Evolutionary conservation across 1,139 yeast genomes (phyloP), one percentile per base, ranked within the genome.

Genomic region (Geotrichum reessii): DNA sequence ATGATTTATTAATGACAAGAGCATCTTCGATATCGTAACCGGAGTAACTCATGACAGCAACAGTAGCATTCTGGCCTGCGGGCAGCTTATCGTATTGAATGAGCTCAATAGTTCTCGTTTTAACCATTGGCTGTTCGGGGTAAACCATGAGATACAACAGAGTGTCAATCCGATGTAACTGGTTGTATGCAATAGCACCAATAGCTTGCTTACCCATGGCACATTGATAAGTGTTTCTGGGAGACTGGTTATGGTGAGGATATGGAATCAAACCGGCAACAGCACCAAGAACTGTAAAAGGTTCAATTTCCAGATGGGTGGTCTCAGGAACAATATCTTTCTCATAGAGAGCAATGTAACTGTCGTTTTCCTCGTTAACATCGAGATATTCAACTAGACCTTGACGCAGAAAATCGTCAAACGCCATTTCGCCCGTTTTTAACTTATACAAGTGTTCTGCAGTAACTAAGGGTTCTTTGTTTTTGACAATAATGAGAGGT

Each of bases 151-250:
- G 79, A 71, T 93, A 93, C 64, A 95, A 78, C 67, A 93, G 76
- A 0, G 99, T 95, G 71, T 93, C 99, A 66, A 93, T 93, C 74
- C 99, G 84, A 71, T 91, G 83, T 76, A 93, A 88, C 74, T 93
- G 99, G 73, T 93, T 93, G 73, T 93, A 93, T 28, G 96, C 97
- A 74, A 95, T 95, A 8, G 98, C 98, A 65, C 99, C 99, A 74
- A 93, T 93, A 24, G 99, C 99, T 77, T 93, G 99, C 78, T 93
- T 93, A 84, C 99, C 99, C 99, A 93, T 93, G 72, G 99, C 99
- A 82, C 97, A 93, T 77, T 93, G 99, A 77, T 93, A 93, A 0
- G 99, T 93, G 73, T 93, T 93, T 81, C 99, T 86, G 54, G 99
- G 99, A 3, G 97, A 91, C 77, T 93, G 99, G 73, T 93, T 93